Evolutionary conservation across 768 basidiomycete species (phyloP), one percentile per base, ranked within the genome.

Genomic region (Butyriboletus loyo): DNA sequence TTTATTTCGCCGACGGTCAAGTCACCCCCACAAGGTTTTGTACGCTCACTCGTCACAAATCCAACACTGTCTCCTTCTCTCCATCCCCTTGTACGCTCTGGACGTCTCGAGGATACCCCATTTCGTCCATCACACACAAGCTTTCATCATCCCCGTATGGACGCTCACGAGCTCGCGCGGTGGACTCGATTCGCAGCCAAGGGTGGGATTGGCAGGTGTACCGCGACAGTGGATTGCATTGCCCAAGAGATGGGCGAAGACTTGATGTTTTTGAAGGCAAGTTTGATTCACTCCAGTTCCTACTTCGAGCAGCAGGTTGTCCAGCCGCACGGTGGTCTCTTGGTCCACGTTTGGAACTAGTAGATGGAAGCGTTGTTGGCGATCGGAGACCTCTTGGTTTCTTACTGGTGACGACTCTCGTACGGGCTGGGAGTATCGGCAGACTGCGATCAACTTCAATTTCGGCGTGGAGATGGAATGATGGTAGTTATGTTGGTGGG

Each of bases 101-200:
- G 21, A n/a, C 22, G 7, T 9, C 15, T 30, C 30, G 17, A 13
- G 24, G 7, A 21, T 8, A 52, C 31, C 17, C 17, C 32, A 14
- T n/a, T 24, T 15, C 36, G 7, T 31, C 13, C 54, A 9, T 35
- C 35, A 24, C 41, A 19, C 40, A 27, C 40, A 10, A 17, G 6
- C 7, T 2, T 15, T 46, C 32, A 5, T 15, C 1, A 10, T 7
- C 21, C 32, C 5, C 22, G 15, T 11, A 85, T 92, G 84, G 87
- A 90, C 60, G 80, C 85, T 15, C 68, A 75, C 30, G 86, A 90
- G 48, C 79, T 92, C 30, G 80, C 84, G 9, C 77, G 87, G 37
- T 93, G 91, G 91, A 87, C 86, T 10, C 77, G 91, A 36, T 92
- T 93, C 66, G 91, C 91, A 0, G 81, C 75, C 5, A 92, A 91